Evolutionary conservation across 116 monocot species (phyloP).

Genomic region (Phalaenopsis hybrid): DNA sequence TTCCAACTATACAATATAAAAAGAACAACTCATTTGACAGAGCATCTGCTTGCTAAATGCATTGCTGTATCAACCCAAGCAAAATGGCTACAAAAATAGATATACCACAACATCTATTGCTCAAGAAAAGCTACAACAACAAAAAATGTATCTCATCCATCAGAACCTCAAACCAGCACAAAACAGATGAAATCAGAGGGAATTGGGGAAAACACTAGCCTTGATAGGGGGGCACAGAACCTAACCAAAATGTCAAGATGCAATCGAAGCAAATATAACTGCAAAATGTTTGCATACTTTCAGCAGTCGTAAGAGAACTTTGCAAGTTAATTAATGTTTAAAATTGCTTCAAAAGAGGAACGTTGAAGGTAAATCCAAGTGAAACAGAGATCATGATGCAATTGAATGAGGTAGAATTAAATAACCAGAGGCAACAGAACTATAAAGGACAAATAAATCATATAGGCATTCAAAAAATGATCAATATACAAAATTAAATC

Average conservation of each 20-base stretch:
- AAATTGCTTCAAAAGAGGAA: not conserved
- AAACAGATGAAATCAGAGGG: not conserved
- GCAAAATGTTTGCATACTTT: too few species aligned
- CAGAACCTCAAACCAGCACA: not conserved
- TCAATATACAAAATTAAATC: conserved; percentile 1
- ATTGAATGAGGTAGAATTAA: not conserved
- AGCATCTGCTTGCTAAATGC: not conserved
- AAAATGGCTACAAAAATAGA: not conserved
- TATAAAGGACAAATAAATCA: not conserved
- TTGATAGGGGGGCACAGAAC: not conserved
- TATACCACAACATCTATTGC: not conserved
- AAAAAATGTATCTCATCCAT: not conserved
- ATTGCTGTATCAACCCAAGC: conserved; percentile 1
- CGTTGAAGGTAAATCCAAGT: not conserved
- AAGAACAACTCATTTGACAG: not conserved
- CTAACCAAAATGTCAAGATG: not conserved
- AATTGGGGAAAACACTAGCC: not conserved
- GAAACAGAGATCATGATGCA: not conserved
- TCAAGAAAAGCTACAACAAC: not conserved
- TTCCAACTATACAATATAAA: too few species aligned
- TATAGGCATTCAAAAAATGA: not conserved
- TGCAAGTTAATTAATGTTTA: not conserved
- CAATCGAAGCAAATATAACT: not conserved
- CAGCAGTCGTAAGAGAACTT: too few species aligned
- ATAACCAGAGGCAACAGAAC: not conserved